Conservation (phyloP, 495 filamentous ascomycete species). For the Diplogelasinospora grovesii region DNA sequence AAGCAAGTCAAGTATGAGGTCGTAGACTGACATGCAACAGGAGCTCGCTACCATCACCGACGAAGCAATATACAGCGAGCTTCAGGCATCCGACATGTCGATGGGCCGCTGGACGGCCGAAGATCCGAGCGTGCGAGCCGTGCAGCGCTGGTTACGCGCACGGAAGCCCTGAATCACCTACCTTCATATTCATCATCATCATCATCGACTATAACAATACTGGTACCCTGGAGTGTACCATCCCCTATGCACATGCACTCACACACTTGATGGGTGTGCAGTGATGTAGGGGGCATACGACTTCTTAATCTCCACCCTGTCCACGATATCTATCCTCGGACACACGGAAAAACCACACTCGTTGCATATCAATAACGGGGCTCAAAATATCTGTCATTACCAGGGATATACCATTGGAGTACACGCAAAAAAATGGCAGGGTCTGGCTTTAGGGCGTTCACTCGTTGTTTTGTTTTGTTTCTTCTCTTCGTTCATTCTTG, state of each 20-base stretch:
- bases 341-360: too few relatives aligned
- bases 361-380: too few relatives aligned
- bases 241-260: too few relatives aligned
- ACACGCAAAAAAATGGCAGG: conserved; percentile 14
- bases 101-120: conserved; percentile 70
- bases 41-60: conserved; percentile 64
- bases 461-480: conserved; percentile 7
- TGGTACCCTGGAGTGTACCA: too few relatives aligned
- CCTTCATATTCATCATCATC: too few relatives aligned
- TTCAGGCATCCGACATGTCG: conserved; percentile 55
- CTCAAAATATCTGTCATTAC: conserved; percentile 6
- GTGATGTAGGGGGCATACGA: too few relatives aligned
- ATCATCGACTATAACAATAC: too few relatives aligned
- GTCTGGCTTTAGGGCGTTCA: too few relatives aligned
- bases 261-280: too few relatives aligned
- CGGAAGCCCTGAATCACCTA: too few relatives aligned
- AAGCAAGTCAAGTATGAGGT: too few relatives aligned
- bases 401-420: conserved; percentile 1
- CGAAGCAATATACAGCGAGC: conserved; percentile 56
- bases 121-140: conserved; percentile 52
- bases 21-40: conserved; percentile 40
- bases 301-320: conserved; percentile 5
- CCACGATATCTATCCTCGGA: neutral
- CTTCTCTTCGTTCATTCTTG: neutral
- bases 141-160: conserved; percentile 46